Conservation (phyloP, 164 flowering plant species). For the Akebia trifoliata region DNA sequence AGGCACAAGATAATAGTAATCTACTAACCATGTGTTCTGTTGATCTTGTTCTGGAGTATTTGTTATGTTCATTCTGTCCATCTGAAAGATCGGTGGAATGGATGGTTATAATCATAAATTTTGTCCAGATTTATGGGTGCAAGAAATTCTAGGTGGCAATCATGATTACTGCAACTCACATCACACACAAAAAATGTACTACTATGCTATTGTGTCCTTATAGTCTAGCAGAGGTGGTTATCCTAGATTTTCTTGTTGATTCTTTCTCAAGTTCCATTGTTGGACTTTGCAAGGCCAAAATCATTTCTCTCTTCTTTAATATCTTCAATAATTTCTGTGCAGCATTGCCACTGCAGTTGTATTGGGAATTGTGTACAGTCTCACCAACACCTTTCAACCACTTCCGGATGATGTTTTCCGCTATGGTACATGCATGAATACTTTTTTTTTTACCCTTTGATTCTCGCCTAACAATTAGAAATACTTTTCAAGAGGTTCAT, state of each 20-base stretch:
- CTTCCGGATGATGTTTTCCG: conserved; percentile 70
- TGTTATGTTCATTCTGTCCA: neutral
- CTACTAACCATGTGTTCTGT: neutral
- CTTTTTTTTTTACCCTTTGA: neutral
- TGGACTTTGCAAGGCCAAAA: neutral
- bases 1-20: neutral
- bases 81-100: neutral
- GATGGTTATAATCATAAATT: neutral
- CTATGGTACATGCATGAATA: conserved; percentile 49
- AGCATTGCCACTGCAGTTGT: conserved; percentile 68
- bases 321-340: conserved; percentile 22
- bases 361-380: conserved; percentile 59
- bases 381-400: conserved; percentile 52
- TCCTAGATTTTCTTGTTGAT: neutral
- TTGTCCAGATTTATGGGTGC: neutral
- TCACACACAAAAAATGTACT: neutral
- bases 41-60: neutral
- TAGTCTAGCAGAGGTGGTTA: neutral
- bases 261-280: neutral
- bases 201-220: neutral
- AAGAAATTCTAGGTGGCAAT: neutral
- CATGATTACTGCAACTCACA: neutral
- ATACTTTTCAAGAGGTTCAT: conserved; percentile 1
- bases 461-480: neutral
- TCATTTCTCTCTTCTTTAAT: conserved; percentile 1